phyloP scores from a whole-genome alignment of 2,329 filamentous ascomycete genomes.

The Dryadomyces quercus-mongolicae region DNA sequence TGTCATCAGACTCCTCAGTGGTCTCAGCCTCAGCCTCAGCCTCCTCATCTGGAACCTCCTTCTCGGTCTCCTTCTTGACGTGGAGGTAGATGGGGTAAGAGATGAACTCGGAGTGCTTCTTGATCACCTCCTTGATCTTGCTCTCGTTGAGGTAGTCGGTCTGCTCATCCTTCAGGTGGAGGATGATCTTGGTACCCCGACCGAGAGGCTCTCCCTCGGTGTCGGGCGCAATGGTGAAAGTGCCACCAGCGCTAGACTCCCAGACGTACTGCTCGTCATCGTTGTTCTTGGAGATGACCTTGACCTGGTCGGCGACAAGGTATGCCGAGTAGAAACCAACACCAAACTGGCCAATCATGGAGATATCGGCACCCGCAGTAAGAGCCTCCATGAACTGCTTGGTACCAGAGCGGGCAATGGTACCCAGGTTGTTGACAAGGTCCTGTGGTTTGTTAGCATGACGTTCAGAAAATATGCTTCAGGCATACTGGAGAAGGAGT shows the following conservation, averaged over 20 bases:
- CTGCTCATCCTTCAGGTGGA: slow-evolving; percentile 99
- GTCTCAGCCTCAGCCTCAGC: slow-evolving; percentile 53
- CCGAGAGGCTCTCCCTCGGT: slow-evolving; percentile 83
- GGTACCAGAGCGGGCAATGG: slow-evolving; percentile 96
- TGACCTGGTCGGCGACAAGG: slow-evolving; percentile 94
- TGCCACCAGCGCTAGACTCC: slow-evolving; percentile 95
- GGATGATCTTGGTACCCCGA: slow-evolving; percentile 94
- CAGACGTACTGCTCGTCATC: slow-evolving; percentile 99
- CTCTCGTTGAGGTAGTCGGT: slow-evolving; percentile 94
- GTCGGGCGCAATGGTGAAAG: slow-evolving; percentile 86
- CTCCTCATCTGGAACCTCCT: slow-evolving; percentile 94
- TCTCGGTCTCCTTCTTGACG: slow-evolving; percentile 98
- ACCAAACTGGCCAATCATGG: slow-evolving; percentile 99
- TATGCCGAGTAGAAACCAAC: slow-evolving; percentile 99
- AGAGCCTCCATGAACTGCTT: slow-evolving; percentile 99
- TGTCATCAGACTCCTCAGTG: slow-evolving; percentile 64
- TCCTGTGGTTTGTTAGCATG: slow-evolving; percentile 40
- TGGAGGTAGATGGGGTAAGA: slow-evolving; percentile 99
- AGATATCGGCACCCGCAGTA: slow-evolving; percentile 95
- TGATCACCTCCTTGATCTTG: slow-evolving; percentile 99
- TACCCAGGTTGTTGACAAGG: slow-evolving; percentile 99
- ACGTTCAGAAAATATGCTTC: not conserved
- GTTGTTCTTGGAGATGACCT: slow-evolving; percentile 96
- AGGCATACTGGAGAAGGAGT: too few relatives aligned
- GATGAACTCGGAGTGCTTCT: slow-evolving; percentile 99